Percentiles rank a stretch among this genome's conserved stretches.
Evolutionary conservation across 139 green algal genomes (phyloP).

Genomic region (Volvox reticuliferus): DNA sequence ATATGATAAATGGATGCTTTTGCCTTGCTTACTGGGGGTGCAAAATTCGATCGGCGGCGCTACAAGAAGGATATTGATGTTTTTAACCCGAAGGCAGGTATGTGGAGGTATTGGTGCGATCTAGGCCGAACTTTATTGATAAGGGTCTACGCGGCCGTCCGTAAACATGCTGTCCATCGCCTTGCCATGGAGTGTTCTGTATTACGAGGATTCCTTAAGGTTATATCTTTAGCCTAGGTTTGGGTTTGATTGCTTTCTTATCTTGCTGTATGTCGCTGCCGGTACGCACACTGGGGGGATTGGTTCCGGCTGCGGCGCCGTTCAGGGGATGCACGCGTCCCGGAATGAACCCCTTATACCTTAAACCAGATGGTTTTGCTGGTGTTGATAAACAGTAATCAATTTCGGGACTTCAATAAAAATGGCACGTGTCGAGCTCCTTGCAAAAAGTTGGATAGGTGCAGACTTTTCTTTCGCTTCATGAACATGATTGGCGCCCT

Average conservation of each 20-base stretch:
- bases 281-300: no score
- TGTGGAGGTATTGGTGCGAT: neutral
- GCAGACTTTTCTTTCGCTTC: neutral
- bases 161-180: neutral
- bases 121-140: neutral
- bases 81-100: conserved; percentile 39
- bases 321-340: no score
- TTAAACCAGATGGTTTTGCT: neutral
- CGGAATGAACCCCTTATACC: neutral
- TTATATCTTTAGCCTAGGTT: no score
- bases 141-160: no score
- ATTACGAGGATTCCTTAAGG: neutral
- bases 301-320: no score
- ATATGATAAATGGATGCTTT: conserved; percentile 44
- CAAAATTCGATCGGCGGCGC: conserved; percentile 46
- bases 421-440: neutral
- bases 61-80: conserved; percentile 18
- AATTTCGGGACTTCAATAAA: neutral
- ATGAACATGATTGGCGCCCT: no score
- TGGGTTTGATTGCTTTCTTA: neutral
- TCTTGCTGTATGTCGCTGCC: no score
- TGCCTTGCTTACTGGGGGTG: conserved; percentile 38
- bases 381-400: neutral
- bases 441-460: no score
- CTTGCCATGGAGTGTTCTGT: neutral